Conservation (phyloP, 2,329 filamentous ascomycete species). For the Fusarium sp. region DNA sequence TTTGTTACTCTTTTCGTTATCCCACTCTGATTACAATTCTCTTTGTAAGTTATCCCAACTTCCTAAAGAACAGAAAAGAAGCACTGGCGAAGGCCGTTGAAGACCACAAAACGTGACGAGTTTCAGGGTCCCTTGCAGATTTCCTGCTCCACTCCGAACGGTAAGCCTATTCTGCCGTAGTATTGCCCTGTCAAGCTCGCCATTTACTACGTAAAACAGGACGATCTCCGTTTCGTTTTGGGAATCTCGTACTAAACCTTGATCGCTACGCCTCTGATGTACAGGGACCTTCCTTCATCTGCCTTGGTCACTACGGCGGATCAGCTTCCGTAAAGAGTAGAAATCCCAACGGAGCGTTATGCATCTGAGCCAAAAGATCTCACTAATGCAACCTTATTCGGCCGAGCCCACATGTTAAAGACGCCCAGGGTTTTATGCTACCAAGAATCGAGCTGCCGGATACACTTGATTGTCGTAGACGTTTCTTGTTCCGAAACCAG, state of each 20-base stretch:
- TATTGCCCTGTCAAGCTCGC: background rate
- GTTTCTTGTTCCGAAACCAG: constrained; percentile 16
- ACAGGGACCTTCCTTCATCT: background rate
- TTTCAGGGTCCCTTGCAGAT: constrained; percentile 7
- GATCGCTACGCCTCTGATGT: background rate
- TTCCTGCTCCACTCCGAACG: background rate
- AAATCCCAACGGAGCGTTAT: background rate
- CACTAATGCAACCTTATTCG: constrained; percentile 21
- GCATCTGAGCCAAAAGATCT: constrained; percentile 7
- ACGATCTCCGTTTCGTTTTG: constrained; percentile 16
- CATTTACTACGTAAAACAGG: constrained; percentile 1
- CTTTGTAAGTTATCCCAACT: background rate
- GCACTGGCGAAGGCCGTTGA: background rate
- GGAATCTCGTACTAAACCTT: background rate
- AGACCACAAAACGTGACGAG: background rate
- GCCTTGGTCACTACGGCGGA: background rate
- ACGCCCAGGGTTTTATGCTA: background rate
- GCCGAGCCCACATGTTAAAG: background rate
- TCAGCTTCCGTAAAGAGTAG: background rate
- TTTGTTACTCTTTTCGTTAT: background rate
- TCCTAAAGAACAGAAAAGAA: background rate
- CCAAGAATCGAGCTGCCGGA: background rate
- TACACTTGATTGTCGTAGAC: background rate
- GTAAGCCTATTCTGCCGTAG: background rate
- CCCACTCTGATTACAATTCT: constrained; percentile 1